Base-by-base conservation (phyloP, 1,284 basidiomycete genomes). In the Leccinum angustisporum region DNA sequence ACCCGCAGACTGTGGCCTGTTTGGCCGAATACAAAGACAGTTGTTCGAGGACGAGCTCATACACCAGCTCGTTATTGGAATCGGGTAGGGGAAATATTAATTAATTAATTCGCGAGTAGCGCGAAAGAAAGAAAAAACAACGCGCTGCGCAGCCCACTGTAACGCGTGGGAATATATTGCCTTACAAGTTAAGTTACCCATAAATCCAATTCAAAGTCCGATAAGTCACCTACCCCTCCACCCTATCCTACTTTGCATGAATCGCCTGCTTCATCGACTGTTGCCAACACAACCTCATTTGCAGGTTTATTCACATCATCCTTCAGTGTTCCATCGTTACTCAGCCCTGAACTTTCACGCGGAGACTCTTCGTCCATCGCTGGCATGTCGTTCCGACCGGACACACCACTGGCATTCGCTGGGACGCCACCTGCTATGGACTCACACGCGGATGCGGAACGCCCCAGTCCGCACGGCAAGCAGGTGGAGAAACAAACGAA, bases 51-150 rank as follows among this genome's bases (percentile, higher is more conserved):
- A 84, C 48, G 94, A 96, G 76, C 83, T 97, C 55, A 72, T 96
- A 5, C 83, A 90, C 61, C 90, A 93, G 50, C 87, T 97, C 62
- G 87, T 96, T 61, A 88, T 96, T 57, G 94, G 93, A 30, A 91
- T 97, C 81, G 92, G 92, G 25, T 25, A 3, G 25, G 25, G 25
- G 25, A 25, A 25, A 25, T 25, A 25, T 25, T 25, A 25, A 25
- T 25, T 25, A 25, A 25, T 25, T 25, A 25, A 25, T 25, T 25
- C 25, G 25, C 25, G 25, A 25, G 25, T 25, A 25, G 5, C 80
- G 86, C 74, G 74, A 25, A 25, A 25, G 25, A 25, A 25, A 25
- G 3, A 25, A 25, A 25, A 25, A 25, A 25, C 25, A 25, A 25
- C 25, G n/a, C n/a, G n/a, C n/a, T n/a, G 25, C 25, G 25, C 25